Base-by-base conservation (phyloP, 306 rosid genomes). In the Hippophae tibetana region DNA sequence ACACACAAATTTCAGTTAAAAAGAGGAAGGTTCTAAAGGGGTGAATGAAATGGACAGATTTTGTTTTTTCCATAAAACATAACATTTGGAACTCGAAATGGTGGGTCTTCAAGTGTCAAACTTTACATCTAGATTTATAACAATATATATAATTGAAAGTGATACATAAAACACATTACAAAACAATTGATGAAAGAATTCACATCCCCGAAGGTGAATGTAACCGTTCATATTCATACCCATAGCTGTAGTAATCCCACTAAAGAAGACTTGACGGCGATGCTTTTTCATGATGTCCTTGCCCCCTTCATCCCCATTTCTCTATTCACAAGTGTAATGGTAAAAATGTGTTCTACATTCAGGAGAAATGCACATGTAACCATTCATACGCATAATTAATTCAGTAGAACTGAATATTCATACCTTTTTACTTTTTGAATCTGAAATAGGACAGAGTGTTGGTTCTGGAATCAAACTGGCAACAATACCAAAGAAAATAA, bases 391-490 rank as follows among this genome's bases (percentile, higher is more conserved):
- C 56, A 72, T 49, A 44, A 59, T 57, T 49, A 42, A 45, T 27
- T 46, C 43, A 60, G 51, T 66, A 54, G 25, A 69, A 18, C 49
- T 49, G 47, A 61, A 70, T 47, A 69, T 51, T 9, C 54, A 49
- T 47, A 89, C 97, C 97, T 86, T 89, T 74, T 61, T 85, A 54
- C 78, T 68, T 72, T 84, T 85, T 67, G 47, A 72, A 54, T 85
- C 84, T 45, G 97, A 61, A 61, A 62, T 61, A 54, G 95, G 84
- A 68, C 83, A 66, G 71, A 86, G 81, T 1, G 94, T 52, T 62
- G 99, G 97, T 74, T 89, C 97, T 3, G 99, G 97, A 66, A 93
- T 79, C 60, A 93, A 89, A 69, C 69, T 84, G 79, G 94, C 81
- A 47, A 93, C 61, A 65, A 82, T 23, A 54, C 81, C 97, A 74